phyloP scores from a whole-genome alignment of 2,329 filamentous ascomycete genomes.

The Fusarium sp. region DNA sequence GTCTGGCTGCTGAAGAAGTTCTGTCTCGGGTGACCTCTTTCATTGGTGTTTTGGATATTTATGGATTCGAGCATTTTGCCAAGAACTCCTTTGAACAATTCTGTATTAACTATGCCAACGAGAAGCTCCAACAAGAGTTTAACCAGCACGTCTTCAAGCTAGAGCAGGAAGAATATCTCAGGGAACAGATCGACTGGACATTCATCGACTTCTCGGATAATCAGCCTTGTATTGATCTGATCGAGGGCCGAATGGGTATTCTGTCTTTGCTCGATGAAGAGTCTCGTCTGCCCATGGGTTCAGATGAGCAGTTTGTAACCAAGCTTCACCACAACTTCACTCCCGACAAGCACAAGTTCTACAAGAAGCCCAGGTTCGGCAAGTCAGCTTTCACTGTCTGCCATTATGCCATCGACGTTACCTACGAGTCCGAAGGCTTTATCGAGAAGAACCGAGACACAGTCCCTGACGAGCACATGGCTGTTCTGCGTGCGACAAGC shows the following conservation, averaged over 20 bases:
- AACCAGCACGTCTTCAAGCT: slow-evolving; percentile 99
- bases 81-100: slow-evolving; percentile 99
- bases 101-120: slow-evolving; percentile 99
- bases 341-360: slow-evolving; percentile 92
- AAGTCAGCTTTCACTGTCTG: slow-evolving; percentile 98
- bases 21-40: slow-evolving; percentile 87
- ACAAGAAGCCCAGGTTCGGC: slow-evolving; percentile 98
- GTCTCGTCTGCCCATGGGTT: slow-evolving; percentile 95
- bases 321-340: slow-evolving; percentile 97
- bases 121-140: slow-evolving; percentile 99
- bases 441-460: slow-evolving; percentile 99
- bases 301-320: slow-evolving; percentile 95
- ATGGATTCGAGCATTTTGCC: slow-evolving; percentile 98
- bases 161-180: slow-evolving; percentile 97
- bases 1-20: slow-evolving; percentile 90
- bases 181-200: slow-evolving; percentile 98
- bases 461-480: slow-evolving; percentile 98
- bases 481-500: slow-evolving; percentile 85
- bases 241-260: slow-evolving; percentile 96
- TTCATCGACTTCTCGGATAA: slow-evolving; percentile 99
- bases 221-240: slow-evolving; percentile 98
- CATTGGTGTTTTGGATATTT: slow-evolving; percentile 99
- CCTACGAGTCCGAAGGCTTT: slow-evolving; percentile 98
- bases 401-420: slow-evolving; percentile 98
- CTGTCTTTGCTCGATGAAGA: slow-evolving; percentile 95